A percentile compares a stretch with the other conserved stretches of the same genome.
phyloP scores from a whole-genome alignment of 306 rosid genomes.

The Senna siamea region DNA sequence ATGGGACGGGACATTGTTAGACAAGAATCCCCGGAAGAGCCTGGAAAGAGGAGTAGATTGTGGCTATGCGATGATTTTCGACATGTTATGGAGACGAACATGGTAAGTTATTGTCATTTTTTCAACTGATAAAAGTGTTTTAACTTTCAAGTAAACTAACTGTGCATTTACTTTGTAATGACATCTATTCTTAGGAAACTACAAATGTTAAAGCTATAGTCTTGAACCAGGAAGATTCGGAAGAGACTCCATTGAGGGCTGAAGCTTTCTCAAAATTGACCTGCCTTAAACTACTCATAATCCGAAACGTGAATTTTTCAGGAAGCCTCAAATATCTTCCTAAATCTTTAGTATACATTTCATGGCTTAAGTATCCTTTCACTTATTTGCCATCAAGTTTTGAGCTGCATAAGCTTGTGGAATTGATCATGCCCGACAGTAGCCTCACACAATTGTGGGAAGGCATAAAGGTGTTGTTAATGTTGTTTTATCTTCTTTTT shows the following conservation, averaged over 20 bases:
- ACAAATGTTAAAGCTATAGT: neutral
- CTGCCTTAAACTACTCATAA: neutral
- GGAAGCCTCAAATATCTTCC: conserved; percentile 21
- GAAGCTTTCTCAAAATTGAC: conserved; percentile 28
- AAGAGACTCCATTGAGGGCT: neutral
- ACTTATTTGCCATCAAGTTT: neutral
- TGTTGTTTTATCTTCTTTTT: too few relatives aligned
- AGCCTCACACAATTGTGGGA: neutral
- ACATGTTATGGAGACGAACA: neutral
- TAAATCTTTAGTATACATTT: neutral
- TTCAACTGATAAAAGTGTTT: too few relatives aligned
- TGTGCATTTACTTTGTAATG: too few relatives aligned
- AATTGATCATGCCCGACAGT: neutral
- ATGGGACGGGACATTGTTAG: neutral
- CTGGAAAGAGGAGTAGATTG: neutral
- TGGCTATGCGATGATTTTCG: neutral
- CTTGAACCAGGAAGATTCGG: neutral
- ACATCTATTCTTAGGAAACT: too few relatives aligned
- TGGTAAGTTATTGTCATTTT: neutral
- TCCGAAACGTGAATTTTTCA: neutral
- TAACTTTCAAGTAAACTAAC: neutral
- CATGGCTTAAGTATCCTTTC: neutral
- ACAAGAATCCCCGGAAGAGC: neutral
- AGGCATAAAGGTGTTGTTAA: too few relatives aligned
- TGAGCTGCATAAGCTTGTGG: neutral